Conservation (phyloP, 1,284 basidiomycete species). For the Pyrrhoderma lamaoense region DNA sequence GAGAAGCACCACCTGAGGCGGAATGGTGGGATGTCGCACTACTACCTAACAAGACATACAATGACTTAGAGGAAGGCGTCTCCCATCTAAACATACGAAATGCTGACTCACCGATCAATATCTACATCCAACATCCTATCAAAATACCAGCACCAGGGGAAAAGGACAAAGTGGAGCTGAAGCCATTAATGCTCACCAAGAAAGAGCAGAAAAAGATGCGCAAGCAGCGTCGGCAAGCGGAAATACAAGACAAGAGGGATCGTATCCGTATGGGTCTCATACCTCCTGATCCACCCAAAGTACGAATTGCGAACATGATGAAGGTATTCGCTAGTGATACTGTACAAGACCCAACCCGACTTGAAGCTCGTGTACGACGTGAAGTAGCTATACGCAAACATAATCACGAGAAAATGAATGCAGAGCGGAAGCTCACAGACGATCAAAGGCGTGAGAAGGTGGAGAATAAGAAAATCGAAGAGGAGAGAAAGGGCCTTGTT, state of each 20-base stretch:
- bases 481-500: conserved; percentile 83
- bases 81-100: conserved; percentile 54
- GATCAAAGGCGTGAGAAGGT: conserved; percentile 85
- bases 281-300: conserved; percentile 94
- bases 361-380: conserved; percentile 89
- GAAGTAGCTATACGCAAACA: conserved; percentile 90
- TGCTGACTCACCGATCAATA: conserved; percentile 72
- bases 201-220: conserved; percentile 98
- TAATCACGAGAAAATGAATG: conserved; percentile 89
- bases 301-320: conserved; percentile 95
- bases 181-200: conserved; percentile 86
- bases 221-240: conserved; percentile 80
- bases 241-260: conserved; percentile 92
- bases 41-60: conserved; percentile 75
- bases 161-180: conserved; percentile 67
- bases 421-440: conserved; percentile 83
- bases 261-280: conserved; percentile 93
- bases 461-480: conserved; percentile 75
- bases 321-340: conserved; percentile 96
- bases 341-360: conserved; percentile 93
- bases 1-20: conserved; percentile 78
- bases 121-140: conserved; percentile 96
- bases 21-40: conserved; percentile 98
- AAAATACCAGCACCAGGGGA: conserved; percentile 89
- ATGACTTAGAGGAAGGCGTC: conserved; percentile 59